Base-by-base conservation (phyloP, 805 yeast species). In the Millerozyma miso region DNA sequence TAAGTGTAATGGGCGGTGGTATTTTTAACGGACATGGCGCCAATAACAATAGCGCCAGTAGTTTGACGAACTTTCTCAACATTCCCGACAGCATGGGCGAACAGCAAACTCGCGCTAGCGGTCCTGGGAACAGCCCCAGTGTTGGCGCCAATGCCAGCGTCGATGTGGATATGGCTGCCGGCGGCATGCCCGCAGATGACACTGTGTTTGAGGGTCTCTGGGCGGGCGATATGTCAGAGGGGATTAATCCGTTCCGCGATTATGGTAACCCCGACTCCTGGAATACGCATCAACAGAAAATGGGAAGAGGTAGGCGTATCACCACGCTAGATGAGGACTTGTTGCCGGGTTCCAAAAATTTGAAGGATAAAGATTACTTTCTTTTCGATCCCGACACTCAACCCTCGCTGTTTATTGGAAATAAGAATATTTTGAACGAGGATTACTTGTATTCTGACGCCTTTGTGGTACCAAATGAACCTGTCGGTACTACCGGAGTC, bases 321-420 rank as follows among this genome's bases (percentile, higher is more conserved):
- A 67, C 68, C 31, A 62, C 71, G 2, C 48, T 67, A 16, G 63
- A 55, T 16, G 59, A 62, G 4, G 51, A 54, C 19, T 47, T 45
- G 4, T 47, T 44, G n/a, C 34, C 34, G 5, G 45, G 47, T 6
- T 44, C 48, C 14, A 47, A 44, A 35, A 31, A 31, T 7, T 32
- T 48, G 39, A 59, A 62, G 41, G 68, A 65, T 35, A 71, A 67
- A 19, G 71, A 67, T 42, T 63, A 55, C 47, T 58, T 60, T 41
- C 59, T 68, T 50, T 67, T 58, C 55, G 67, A 69, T 49, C 65
- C 75, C 7, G 65, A 69, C 51, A 63, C 68, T 19, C 68, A 66
- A 50, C 75, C 75, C 19, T 65, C 71, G 26, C 64, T 64, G 31
- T 52, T 68, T 41, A 55, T 67, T 39, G 53, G 57, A 38, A 57